Base-by-base conservation (phyloP, 345 rosid species). In the Odontarrhena argentea region DNA sequence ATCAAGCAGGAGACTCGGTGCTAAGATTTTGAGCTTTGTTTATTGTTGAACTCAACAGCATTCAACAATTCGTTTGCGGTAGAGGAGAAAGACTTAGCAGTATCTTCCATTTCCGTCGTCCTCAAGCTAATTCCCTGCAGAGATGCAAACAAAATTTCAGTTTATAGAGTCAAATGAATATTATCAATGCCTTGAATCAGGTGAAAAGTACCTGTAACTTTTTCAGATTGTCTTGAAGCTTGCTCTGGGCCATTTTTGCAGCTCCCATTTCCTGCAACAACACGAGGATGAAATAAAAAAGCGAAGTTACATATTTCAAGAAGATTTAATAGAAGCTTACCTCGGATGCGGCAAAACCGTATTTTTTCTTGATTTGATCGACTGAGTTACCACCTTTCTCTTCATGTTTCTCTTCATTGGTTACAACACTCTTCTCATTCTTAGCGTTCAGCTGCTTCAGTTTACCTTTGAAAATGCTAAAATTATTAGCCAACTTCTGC, bases 281-380 rank as follows among this genome's bases (percentile, higher is more conserved):
- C 34, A 48, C 8, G 7, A 36, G 45, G 2, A 55, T 68, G 24
- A 38, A 13, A 61, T 10, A 32, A 0, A 25, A 1, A 8, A 22
- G 8, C 25, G 1, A 12, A 48, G 8, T 5, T 18, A 9, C n/a
- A 53, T 7, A 15, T 9, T 36, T 45, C 25, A 59, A 2, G 3
- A 67, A 60, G 53, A 48, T 26, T 40, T 50, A 24, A 8, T 50
- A 9, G n/a, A 25, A 15, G 76, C 90, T 83, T 79, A 90, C 97
- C 38, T 79, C 78, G 2, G 94, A 75, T 2, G 74, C 55, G 18
- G 95, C 77, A 74, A 88, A 88, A 3, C 96, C 97, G 4, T 93
- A 93, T 80, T 78, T 90, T 83, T 83, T 90, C 92, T 90, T 88
- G 71, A 93, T 88, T 76, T 86, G 91, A 59, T 90, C 91, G 3